These are phyloP conservation scores for Nemania serpens DNA, from an alignment of 2,329 filamentous ascomycete genomes.

Conservation along the genomic window DNA sequence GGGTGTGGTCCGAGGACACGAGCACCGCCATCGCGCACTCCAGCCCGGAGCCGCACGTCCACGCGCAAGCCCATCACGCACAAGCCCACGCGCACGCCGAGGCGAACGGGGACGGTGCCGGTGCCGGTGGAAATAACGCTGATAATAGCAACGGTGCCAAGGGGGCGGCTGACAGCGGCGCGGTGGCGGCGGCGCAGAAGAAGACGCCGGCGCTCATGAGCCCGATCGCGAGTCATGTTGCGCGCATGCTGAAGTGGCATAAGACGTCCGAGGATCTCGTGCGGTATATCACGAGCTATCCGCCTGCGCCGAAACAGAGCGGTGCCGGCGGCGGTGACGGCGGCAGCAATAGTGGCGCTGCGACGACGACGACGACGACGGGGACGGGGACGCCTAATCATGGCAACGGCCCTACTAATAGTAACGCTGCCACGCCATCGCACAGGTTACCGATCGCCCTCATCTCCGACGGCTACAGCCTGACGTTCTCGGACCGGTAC, in stretches of 20 bases:
- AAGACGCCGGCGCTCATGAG: conserved; percentile 39
- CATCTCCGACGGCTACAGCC: conserved; percentile 76
- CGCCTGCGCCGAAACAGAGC: conserved; percentile 9
- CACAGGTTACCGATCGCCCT: conserved; percentile 69
- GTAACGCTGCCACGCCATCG: too few relatives aligned
- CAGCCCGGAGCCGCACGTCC: conserved; percentile 26
- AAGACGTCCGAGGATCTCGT: conserved; percentile 73
- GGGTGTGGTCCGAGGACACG: conserved; percentile 49
- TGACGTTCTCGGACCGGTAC: conserved; percentile 77
- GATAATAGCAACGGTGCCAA: background rate
- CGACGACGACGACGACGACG: background rate
- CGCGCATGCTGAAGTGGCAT: conserved; percentile 75
- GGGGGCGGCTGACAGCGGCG: background rate
- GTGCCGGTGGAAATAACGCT: background rate
- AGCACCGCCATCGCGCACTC: conserved; percentile 26
- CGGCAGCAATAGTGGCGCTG: background rate
- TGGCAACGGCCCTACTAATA: too few relatives aligned
- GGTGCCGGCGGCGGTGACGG: background rate
- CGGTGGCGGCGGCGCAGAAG: background rate
- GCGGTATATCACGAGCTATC: conserved; percentile 48
- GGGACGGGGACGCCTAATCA: background rate
- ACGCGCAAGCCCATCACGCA: background rate
- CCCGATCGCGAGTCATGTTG: conserved; percentile 64
- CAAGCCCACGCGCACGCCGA: background rate
- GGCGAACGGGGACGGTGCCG: background rate